phyloP scores from a whole-genome alignment of 192 early-diverging fungal species.

The Paraglomus brasilianum region DNA sequence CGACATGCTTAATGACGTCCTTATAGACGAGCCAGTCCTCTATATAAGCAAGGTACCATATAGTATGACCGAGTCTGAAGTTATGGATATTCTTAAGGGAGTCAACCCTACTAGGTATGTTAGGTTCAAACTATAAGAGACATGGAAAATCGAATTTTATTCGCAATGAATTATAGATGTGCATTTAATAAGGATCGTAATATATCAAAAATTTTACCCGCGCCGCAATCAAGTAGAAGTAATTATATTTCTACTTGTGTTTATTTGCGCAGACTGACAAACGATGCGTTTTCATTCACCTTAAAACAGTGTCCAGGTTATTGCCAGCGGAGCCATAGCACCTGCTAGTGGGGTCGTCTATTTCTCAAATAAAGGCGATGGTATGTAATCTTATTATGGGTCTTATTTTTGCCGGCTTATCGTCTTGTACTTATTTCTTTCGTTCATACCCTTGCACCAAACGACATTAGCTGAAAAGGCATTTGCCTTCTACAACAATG shows the following conservation, averaged over 20 bases:
- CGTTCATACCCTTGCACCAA: background rate
- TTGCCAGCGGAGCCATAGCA: conserved; percentile 9
- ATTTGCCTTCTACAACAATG: conserved; percentile 42
- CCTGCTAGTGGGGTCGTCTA: conserved; percentile 28
- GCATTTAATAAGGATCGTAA: conserved; percentile 4
- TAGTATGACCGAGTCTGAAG: conserved; percentile 32
- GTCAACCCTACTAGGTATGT: conserved; percentile 34
- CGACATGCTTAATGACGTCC: background rate
- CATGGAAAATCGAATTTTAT: background rate
- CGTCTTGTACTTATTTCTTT: background rate
- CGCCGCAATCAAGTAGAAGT: no score
- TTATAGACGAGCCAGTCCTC: conserved; percentile 23
- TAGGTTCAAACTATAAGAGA: background rate
- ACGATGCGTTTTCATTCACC: no score
- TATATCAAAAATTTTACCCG: background rate
- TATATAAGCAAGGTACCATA: conserved; percentile 28
- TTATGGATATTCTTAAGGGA: conserved; percentile 31
- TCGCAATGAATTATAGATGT: background rate
- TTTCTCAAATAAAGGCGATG: conserved; percentile 35
- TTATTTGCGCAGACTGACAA: no score
- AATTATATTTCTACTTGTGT: no score
- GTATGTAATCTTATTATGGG: conserved; percentile 16
- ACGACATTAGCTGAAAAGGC: conserved; percentile 39
- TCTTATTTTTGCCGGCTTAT: background rate
- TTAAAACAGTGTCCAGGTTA: no score